phyloP scores from a whole-genome alignment of 2,329 filamentous ascomycete genomes.

The Penicillium sp. region DNA sequence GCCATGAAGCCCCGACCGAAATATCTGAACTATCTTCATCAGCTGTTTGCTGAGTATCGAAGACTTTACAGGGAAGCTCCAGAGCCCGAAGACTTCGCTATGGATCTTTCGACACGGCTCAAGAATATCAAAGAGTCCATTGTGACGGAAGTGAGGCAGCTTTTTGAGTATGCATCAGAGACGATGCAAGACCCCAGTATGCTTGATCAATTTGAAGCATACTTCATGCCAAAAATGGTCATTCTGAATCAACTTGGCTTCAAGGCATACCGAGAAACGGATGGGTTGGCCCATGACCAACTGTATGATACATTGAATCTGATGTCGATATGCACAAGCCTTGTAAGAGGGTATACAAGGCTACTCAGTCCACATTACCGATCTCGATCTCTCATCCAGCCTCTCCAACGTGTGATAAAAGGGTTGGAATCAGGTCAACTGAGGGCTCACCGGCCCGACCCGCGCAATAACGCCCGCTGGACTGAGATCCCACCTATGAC shows the following conservation, averaged over 20 bases:
- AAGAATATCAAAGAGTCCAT: slow-evolving; percentile 9
- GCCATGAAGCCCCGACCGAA: slow-evolving; percentile 3
- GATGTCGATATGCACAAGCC: slow-evolving; percentile 11
- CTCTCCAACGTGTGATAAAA: slow-evolving; percentile 6
- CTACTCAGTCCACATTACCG: neutral
- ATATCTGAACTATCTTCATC: neutral
- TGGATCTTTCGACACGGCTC: neutral
- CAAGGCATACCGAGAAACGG: slow-evolving; percentile 6
- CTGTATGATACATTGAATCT: slow-evolving; percentile 13
- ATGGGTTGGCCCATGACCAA: slow-evolving; percentile 6
- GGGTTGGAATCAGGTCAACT: neutral
- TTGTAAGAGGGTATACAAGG: neutral
- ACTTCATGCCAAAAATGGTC: slow-evolving; percentile 18
- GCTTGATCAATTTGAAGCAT: slow-evolving; percentile 22
- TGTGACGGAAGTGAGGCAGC: slow-evolving; percentile 4
- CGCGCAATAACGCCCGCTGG: neutral
- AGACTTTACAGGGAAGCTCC: slow-evolving; percentile 8
- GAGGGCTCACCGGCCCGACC: neutral
- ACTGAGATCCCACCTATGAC: neutral
- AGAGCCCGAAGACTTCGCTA: neutral
- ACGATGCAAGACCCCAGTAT: slow-evolving; percentile 4
- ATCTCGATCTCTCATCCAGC: slow-evolving; percentile 3
- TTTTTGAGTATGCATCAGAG: slow-evolving; percentile 15
- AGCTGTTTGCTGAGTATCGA: slow-evolving; percentile 3
- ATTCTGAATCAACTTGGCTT: slow-evolving; percentile 18